A percentile compares a stretch with the other conserved stretches of the same genome.
These are phyloP conservation scores for Amphichorda felina DNA, from an alignment of 2,329 filamentous ascomycete species.

Conservation along the genomic window DNA sequence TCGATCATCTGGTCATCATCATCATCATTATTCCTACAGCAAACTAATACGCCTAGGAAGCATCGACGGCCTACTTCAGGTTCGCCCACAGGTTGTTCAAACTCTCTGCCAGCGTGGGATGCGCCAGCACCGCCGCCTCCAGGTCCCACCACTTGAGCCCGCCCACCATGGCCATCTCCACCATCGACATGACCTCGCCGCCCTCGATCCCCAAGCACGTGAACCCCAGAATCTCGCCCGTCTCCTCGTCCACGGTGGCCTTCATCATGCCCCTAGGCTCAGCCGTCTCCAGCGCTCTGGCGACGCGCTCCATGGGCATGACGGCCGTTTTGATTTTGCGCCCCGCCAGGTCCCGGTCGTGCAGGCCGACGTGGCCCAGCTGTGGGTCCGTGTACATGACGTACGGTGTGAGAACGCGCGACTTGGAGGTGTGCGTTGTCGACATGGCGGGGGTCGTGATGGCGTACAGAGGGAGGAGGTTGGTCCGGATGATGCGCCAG, in stretches of 20 bases:
- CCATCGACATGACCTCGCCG: slow-evolving; percentile 39
- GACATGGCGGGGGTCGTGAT: slow-evolving; percentile 13
- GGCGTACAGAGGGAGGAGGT: slow-evolving; percentile 21
- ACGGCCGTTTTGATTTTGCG: slow-evolving; percentile 26
- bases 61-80: slow-evolving; percentile 17
- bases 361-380: slow-evolving; percentile 36
- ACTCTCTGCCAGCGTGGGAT: slow-evolving; percentile 36
- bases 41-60: neutral
- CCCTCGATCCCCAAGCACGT: slow-evolving; percentile 38
- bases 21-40: neutral
- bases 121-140: slow-evolving; percentile 34
- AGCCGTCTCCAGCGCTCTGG: slow-evolving; percentile 36
- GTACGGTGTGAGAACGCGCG: slow-evolving; percentile 28
- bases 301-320: slow-evolving; percentile 40
- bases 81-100: slow-evolving; percentile 37
- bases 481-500: slow-evolving; percentile 36
- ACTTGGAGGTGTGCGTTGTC: slow-evolving; percentile 10
- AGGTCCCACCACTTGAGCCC: slow-evolving; percentile 29
- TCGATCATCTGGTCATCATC: neutral
- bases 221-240: slow-evolving; percentile 37
- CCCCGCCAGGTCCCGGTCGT: slow-evolving; percentile 22
- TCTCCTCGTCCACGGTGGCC: slow-evolving; percentile 33
- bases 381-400: slow-evolving; percentile 42
- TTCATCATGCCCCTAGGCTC: slow-evolving; percentile 41
- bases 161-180: slow-evolving; percentile 41